Evolutionary conservation across 2,329 filamentous ascomycete genomes (phyloP).

Genomic region (Periconia digitata): DNA sequence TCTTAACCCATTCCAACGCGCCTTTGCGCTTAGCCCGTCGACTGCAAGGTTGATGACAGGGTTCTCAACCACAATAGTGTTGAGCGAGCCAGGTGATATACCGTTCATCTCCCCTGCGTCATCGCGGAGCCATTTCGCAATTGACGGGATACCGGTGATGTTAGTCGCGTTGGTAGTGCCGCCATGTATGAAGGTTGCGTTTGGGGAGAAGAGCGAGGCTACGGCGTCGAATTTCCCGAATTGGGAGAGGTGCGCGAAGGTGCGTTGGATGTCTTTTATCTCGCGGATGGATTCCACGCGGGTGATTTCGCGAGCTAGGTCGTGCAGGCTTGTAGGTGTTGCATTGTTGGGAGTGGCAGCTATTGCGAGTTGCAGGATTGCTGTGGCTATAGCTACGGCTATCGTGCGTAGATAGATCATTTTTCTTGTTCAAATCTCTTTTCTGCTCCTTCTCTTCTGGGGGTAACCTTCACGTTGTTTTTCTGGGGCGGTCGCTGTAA

Average conservation of each 20-base stretch:
- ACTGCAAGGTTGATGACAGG: conserved; percentile 20
- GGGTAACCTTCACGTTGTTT: too few relatives aligned
- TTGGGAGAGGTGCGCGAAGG: conserved; percentile 20
- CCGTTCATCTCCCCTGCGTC: conserved; percentile 23
- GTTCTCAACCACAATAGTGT: conserved; percentile 23
- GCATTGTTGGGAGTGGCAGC: neutral
- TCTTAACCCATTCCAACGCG: conserved; percentile 25
- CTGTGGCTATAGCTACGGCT: neutral
- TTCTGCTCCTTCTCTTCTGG: too few relatives aligned
- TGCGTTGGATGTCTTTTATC: conserved; percentile 25
- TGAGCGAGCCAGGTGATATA: conserved; percentile 15
- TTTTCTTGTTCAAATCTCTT: too few relatives aligned
- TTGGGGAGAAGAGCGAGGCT: conserved; percentile 15
- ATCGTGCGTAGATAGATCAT: too few relatives aligned
- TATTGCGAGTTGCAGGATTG: neutral
- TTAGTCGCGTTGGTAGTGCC: conserved; percentile 13
- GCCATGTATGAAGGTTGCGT: conserved; percentile 20
- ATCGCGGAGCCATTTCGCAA: conserved; percentile 17
- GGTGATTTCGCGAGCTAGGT: conserved; percentile 17
- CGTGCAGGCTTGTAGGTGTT: conserved; percentile 6
- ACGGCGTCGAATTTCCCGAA: conserved; percentile 18
- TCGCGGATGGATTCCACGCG: conserved; percentile 26
- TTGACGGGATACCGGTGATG: conserved; percentile 6
- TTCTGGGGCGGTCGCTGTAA: too few relatives aligned
- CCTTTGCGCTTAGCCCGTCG: conserved; percentile 21